Evolutionary conservation across 2,329 filamentous ascomycete genomes (phyloP).

Genomic region (Botrytis galanthina): DNA sequence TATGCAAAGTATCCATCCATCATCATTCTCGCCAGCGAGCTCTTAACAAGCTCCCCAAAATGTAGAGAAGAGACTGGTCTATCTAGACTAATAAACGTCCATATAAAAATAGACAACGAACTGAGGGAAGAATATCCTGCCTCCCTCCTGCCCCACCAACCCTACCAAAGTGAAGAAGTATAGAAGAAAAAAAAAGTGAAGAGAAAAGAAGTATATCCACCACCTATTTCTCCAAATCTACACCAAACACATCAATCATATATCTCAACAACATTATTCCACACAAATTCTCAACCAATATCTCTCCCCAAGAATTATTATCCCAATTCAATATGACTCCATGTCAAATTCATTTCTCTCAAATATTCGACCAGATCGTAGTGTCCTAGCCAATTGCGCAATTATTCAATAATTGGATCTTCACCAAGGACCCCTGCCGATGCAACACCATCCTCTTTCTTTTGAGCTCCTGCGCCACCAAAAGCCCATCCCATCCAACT

Average conservation of each 20-base stretch:
- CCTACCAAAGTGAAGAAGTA: background rate
- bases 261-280: constrained; percentile 2
- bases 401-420: constrained; percentile 19
- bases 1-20: background rate
- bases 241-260: background rate
- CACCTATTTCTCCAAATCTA: background rate
- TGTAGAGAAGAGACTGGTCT: background rate
- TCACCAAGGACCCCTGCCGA: constrained; percentile 1
- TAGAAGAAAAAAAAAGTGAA: background rate
- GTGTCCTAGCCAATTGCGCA: background rate
- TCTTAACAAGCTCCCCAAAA: background rate
- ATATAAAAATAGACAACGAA: background rate
- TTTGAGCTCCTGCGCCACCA: constrained; percentile 21
- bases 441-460: constrained; percentile 11
- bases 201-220: constrained; percentile 4
- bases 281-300: background rate
- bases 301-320: constrained; percentile 6
- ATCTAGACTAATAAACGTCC: background rate
- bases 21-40: constrained; percentile 6
- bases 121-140: background rate
- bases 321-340: background rate
- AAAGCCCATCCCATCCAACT: constrained; percentile 65
- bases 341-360: background rate
- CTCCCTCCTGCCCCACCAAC: background rate
- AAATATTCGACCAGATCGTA: background rate